These are phyloP conservation scores for Phytophthora chlamydospora DNA, from an alignment of 352 stramenopile species.

Conservation along the genomic window DNA sequence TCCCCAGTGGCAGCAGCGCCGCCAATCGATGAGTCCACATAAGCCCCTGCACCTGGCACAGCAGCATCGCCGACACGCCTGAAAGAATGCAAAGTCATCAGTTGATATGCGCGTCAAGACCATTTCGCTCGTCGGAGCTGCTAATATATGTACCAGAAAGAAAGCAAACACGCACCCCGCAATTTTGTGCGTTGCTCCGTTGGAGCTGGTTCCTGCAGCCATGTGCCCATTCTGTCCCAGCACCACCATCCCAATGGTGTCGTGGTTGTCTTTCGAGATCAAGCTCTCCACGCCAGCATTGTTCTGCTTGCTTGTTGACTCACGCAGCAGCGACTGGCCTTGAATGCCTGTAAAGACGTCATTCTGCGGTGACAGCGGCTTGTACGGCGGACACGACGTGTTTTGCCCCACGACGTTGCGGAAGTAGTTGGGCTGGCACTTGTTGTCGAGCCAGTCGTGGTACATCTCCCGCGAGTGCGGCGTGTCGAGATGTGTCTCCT, in stretches of 20 bases:
- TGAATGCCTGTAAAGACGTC: slow-evolving; percentile 30
- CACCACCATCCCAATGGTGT: slow-evolving; percentile 92
- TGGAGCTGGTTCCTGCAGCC: slow-evolving; percentile 88
- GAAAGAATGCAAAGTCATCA: slow-evolving; percentile 3
- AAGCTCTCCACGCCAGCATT: slow-evolving; percentile 29
- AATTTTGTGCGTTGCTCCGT: slow-evolving; percentile 91
- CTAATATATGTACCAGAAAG: slow-evolving; percentile 1
- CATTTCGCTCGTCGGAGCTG: background rate
- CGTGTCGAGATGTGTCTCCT: slow-evolving; percentile 74
- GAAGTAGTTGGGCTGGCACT: slow-evolving; percentile 93
- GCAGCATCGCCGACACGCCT: slow-evolving; percentile 90
- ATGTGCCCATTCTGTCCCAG: slow-evolving; percentile 68
- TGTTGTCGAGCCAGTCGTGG: slow-evolving; percentile 55
- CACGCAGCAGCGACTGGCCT: slow-evolving; percentile 26
- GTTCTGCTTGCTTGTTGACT: slow-evolving; percentile 22
- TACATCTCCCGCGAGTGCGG: slow-evolving; percentile 60
- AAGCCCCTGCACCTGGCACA: slow-evolving; percentile 84
- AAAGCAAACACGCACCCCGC: slow-evolving; percentile 51
- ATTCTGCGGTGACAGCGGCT: slow-evolving; percentile 36
- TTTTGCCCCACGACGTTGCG: slow-evolving; percentile 74
- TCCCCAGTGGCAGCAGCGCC: slow-evolving; percentile 88
- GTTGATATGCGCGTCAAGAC: background rate
- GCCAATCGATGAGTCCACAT: slow-evolving; percentile 83
- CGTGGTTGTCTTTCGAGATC: slow-evolving; percentile 79
- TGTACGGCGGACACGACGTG: slow-evolving; percentile 82